Evolutionary conservation across 2,329 filamentous ascomycete genomes (phyloP).

Genomic region (Monosporascus sp.): DNA sequence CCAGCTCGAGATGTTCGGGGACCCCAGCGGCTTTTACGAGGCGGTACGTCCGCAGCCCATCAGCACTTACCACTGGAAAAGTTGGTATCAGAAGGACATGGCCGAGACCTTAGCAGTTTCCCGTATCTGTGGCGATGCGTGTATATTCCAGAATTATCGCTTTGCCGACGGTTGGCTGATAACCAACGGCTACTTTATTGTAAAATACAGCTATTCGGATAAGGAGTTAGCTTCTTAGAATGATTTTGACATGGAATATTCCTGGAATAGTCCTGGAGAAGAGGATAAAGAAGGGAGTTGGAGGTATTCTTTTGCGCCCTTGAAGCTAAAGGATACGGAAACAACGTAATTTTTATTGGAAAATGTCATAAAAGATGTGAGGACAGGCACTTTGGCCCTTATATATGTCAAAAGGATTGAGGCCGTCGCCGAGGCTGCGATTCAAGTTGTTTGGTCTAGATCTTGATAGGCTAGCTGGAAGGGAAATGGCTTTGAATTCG

Average conservation of each 20-base stretch:
- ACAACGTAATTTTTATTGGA: no score
- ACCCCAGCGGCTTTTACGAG: slow-evolving; percentile 40
- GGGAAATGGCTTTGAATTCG: no score
- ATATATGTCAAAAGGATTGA: no score
- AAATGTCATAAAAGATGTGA: no score
- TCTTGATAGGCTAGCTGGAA: no score
- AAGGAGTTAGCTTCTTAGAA: neutral
- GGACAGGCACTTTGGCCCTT: no score
- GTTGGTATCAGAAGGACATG: slow-evolving; percentile 13
- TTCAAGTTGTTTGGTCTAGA: no score
- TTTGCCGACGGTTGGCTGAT: slow-evolving; percentile 22
- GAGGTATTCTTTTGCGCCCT: no score
- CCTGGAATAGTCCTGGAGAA: neutral
- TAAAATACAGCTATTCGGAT: slow-evolving; percentile 25
- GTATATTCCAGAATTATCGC: slow-evolving; percentile 35
- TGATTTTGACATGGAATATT: neutral
- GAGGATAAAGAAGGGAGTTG: no score
- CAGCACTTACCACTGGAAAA: slow-evolving; percentile 41
- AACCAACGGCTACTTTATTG: slow-evolving; percentile 37
- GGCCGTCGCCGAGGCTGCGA: no score
- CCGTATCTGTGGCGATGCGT: slow-evolving; percentile 31
- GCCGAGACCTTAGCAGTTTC: no score
- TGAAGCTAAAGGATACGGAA: no score
- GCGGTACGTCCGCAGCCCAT: slow-evolving; percentile 32
- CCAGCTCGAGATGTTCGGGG: slow-evolving; percentile 36